Evolutionary conservation across 2,329 filamentous ascomycete species (phyloP).

Genomic region (Mycosphaerella sp.): DNA sequence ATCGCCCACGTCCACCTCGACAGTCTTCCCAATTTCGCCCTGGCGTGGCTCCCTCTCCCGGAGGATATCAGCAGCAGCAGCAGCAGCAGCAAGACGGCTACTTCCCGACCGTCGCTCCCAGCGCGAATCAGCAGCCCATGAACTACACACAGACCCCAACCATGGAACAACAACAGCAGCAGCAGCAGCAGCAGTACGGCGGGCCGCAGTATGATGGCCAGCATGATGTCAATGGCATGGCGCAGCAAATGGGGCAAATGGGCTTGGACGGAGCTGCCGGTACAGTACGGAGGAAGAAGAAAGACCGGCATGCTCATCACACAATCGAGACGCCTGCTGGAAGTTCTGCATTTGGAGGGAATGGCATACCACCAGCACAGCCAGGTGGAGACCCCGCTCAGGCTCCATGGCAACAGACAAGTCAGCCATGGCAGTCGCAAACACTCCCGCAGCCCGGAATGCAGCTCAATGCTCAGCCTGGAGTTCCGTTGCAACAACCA

Average conservation of each 20-base stretch:
- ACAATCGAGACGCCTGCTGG: constrained; percentile 63
- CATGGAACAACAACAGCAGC: constrained; percentile 12
- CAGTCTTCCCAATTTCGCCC: constrained; percentile 33
- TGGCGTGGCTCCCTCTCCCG: constrained; percentile 40
- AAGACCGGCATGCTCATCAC: constrained; percentile 90
- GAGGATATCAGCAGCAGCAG: constrained; percentile 42
- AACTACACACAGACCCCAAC: constrained; percentile 21
- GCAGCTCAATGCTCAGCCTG: constrained; percentile 3
- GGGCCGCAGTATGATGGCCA: constrained; percentile 8
- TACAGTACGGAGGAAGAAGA: constrained; percentile 61
- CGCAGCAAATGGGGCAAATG: constrained; percentile 73
- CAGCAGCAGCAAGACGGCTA: constrained; percentile 40
- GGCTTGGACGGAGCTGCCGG: constrained; percentile 53
- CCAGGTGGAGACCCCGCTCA: constrained; percentile 20
- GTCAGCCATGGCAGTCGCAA: constrained; percentile 33
- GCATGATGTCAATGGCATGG: constrained; percentile 44
- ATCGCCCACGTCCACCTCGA: constrained; percentile 21
- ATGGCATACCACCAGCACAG: constrained; percentile 35
- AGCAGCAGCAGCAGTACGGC: constrained; percentile 11
- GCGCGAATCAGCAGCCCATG: constrained; percentile 18
- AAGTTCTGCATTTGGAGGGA: constrained; percentile 62
- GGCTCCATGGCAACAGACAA: constrained; percentile 35
- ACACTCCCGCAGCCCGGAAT: constrained; percentile 17
- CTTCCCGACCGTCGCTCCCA: constrained; percentile 36
- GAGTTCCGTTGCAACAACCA: constrained; percentile 16